A percentile compares a stretch with the other conserved stretches of the same genome.
Conservation (phyloP, 441 rosid genomes). For the Populus hybrid region DNA sequence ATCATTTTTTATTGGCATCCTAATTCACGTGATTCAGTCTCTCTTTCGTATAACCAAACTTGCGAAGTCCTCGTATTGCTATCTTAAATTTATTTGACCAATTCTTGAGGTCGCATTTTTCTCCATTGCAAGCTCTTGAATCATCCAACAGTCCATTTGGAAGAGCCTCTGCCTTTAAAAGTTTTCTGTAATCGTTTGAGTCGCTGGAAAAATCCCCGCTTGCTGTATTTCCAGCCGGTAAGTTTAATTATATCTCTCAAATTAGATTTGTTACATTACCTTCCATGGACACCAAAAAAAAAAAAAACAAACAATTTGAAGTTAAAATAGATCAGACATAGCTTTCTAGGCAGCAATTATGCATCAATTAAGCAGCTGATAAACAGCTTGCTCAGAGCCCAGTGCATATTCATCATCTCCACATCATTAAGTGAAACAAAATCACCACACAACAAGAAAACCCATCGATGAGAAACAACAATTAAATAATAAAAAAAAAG, state of each 20-base stretch:
- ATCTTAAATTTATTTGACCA: no score
- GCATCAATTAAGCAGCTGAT: conserved; percentile 36
- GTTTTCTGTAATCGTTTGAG: not conserved
- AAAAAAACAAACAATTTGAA: not conserved
- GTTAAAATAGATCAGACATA: conserved; percentile 30
- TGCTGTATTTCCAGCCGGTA: no score
- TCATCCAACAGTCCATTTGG: no score
- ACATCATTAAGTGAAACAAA: not conserved
- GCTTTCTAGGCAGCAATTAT: conserved; percentile 71
- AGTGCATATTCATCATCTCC: conserved; percentile 75
- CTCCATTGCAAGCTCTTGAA: not conserved
- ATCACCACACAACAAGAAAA: not conserved
- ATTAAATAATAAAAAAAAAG: not conserved
- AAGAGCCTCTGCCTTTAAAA: not conserved
- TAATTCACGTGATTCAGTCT: not conserved
- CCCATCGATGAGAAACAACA: not conserved
- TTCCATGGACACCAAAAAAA: not conserved
- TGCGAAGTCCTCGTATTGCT: not conserved
- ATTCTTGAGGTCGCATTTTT: not conserved
- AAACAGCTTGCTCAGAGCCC: conserved; percentile 61
- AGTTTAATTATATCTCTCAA: no score
- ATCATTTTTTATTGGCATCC: no score
- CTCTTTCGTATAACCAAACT: not conserved
- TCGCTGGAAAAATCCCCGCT: not conserved
- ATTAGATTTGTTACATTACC: not conserved